Conservation (phyloP, 148 eudicot species). For the Heliamphora exappendiculata region DNA sequence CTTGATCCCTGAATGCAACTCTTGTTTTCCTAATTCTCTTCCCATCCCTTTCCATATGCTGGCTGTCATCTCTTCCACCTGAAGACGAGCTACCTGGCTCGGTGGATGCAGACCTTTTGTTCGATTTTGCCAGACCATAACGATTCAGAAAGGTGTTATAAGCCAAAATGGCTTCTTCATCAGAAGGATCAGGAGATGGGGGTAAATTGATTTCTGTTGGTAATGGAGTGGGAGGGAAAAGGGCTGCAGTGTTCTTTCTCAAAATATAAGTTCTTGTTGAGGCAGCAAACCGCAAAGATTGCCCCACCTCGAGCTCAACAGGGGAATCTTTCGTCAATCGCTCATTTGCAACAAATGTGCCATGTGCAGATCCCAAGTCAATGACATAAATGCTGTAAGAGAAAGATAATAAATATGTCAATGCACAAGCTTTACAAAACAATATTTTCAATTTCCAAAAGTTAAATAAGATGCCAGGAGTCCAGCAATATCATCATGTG, state of each 20-base stretch:
- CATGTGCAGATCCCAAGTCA: conserved; percentile 97
- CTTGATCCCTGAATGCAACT: conserved; percentile 81
- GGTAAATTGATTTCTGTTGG: conserved; percentile 55
- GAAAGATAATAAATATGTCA: conserved; percentile 4
- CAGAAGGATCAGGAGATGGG: conserved; percentile 83
- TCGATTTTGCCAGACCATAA: conserved; percentile 41
- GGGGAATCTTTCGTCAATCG: conserved; percentile 80
- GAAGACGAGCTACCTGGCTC: conserved; percentile 16
- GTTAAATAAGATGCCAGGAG: background rate
- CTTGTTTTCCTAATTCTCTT: conserved; percentile 63
- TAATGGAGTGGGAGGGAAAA: conserved; percentile 52
- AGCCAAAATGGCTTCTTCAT: conserved; percentile 82
- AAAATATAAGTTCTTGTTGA: conserved; percentile 78
- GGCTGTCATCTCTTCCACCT: conserved; percentile 26
- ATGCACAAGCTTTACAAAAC: background rate
- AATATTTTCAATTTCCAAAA: background rate
- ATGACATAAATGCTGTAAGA: conserved; percentile 71
- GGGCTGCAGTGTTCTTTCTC: conserved; percentile 71
- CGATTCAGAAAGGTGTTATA: conserved; percentile 80
- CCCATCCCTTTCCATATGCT: conserved; percentile 33
- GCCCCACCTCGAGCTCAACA: conserved; percentile 84
- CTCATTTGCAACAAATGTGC: conserved; percentile 97
- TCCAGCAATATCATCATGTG: background rate
- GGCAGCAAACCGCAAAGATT: conserved; percentile 91
- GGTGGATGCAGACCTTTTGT: conserved; percentile 19